A percentile compares a stretch with the other conserved stretches of the same genome.
These are phyloP conservation scores for Aurantiochytrium sp. DNA, from an alignment of 108 stramenopile species.

Conservation along the genomic window DNA sequence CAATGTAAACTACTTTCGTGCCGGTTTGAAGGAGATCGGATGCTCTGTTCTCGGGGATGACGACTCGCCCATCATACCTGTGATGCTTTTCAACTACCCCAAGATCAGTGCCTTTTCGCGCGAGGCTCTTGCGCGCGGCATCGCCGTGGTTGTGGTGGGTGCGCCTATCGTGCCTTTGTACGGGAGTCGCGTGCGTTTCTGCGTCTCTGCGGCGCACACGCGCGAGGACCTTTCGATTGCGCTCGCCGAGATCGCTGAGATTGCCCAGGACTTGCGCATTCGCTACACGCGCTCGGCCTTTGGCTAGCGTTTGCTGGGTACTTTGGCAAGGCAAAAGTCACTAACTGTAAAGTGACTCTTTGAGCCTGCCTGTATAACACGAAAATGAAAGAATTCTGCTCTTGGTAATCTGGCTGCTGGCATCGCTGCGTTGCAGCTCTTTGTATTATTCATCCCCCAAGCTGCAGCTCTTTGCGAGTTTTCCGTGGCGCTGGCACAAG, in stretches of 20 bases:
- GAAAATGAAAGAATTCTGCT: too few species aligned
- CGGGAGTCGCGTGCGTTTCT: slow-evolving; percentile 79
- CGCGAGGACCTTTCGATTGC: slow-evolving; percentile 77
- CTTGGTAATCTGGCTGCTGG: too few species aligned
- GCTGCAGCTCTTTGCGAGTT: too few species aligned
- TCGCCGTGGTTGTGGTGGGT: slow-evolving; percentile 97
- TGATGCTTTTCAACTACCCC: slow-evolving; percentile 91
- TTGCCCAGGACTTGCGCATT: slow-evolving; percentile 15
- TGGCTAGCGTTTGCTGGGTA: neutral
- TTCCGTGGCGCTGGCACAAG: too few species aligned
- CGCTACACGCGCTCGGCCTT: neutral
- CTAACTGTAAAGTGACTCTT: too few species aligned
- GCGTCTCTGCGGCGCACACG: slow-evolving; percentile 93
- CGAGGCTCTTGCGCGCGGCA: slow-evolving; percentile 84
- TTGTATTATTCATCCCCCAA: too few species aligned
- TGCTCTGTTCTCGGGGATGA: slow-evolving; percentile 86
- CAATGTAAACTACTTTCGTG: slow-evolving; percentile 93
- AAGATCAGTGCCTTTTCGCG: slow-evolving; percentile 95
- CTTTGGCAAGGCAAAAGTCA: too few species aligned
- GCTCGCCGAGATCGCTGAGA: slow-evolving; percentile 74
- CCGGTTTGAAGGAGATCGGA: slow-evolving; percentile 83
- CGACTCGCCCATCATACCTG: slow-evolving; percentile 92
- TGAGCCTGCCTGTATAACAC: too few species aligned
- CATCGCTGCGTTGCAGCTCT: too few species aligned
- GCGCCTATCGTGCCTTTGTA: slow-evolving; percentile 89